Evolutionary conservation across 1,284 basidiomycete genomes (phyloP), one percentile per base, ranked within the genome.

Genomic region (Cutaneotrichosporon dermatis): DNA sequence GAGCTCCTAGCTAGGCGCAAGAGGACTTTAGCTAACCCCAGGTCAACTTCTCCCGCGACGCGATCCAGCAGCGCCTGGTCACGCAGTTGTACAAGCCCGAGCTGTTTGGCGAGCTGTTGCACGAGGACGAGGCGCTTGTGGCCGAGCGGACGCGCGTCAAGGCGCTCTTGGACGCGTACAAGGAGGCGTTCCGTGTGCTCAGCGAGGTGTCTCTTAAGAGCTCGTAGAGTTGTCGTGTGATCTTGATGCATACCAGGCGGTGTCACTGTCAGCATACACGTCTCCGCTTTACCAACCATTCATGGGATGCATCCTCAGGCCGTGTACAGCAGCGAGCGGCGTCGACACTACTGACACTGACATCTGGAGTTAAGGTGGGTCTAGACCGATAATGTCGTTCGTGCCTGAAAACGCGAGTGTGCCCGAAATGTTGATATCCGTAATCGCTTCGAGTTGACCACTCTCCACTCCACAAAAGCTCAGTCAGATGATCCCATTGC

Each of bases 1-100:
- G 53, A 63, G 72, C n/a, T n/a, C n/a, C n/a, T n/a, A n/a, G n/a
- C n/a, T n/a, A n/a, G n/a, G n/a, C n/a, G n/a, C n/a, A n/a, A n/a
- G n/a, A n/a, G n/a, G n/a, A n/a, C n/a, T n/a, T n/a, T n/a, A n/a
- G 37, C 51, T 58, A n/a, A 58, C 57, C 2, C 8, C 83, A 97
- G 65, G 95, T 99, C 73, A 99, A 97, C 80, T 85, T 92, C 74
- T 93, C 92, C n/a, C 88, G 91, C 51, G 90, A 97, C 73, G 88
- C 91, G 34, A 92, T 99, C 41, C 96, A 99, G 80, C 96, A 97
- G 76, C 84, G 95, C 25, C 83, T 99, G 37, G 96, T 99, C 35
- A 86, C 92, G 34, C 82, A 87, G 55, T 77, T 99, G 65, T 99
- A 99, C 83, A 97, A 93, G 79, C 92, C 92, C 0, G 89, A 93